Evolutionary conservation across 2,329 filamentous ascomycete genomes (phyloP).

Genomic region (Fusarium metavorans): DNA sequence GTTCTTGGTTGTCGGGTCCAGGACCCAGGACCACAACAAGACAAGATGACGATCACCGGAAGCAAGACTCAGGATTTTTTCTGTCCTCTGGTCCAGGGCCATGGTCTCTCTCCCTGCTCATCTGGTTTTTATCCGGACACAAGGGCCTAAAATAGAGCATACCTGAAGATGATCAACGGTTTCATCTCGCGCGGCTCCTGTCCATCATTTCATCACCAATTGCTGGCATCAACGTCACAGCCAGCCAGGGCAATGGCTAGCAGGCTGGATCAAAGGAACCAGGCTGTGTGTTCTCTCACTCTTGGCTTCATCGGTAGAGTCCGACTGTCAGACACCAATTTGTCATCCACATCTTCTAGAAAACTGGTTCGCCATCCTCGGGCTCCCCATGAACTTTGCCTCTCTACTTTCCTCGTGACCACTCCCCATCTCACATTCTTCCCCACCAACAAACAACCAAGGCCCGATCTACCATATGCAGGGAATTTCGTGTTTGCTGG

Average conservation of each 20-base stretch:
- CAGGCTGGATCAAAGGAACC: not conserved
- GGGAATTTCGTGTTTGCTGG: slow-evolving; percentile 7
- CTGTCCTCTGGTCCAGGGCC: not conserved
- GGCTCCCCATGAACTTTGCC: not conserved
- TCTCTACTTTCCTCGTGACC: slow-evolving; percentile 25
- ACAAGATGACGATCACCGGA: slow-evolving; percentile 1
- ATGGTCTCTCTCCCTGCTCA: not conserved
- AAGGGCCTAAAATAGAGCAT: slow-evolving; percentile 4
- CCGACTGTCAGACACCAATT: slow-evolving; percentile 22
- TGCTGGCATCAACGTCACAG: slow-evolving; percentile 8
- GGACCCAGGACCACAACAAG: not conserved
- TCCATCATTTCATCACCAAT: slow-evolving; percentile 40
- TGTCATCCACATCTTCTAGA: slow-evolving; percentile 43
- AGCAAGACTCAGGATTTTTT: slow-evolving; percentile 5
- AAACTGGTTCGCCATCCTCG: slow-evolving; percentile 20
- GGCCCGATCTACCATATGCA: slow-evolving; percentile 32
- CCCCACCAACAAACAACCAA: slow-evolving; percentile 18
- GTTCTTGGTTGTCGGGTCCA: slow-evolving; percentile 5
- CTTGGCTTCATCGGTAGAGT: slow-evolving; percentile 13
- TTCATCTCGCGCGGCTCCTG: slow-evolving; percentile 39
- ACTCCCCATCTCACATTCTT: slow-evolving; percentile 8
- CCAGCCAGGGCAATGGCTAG: not conserved
- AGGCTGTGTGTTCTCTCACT: not conserved
- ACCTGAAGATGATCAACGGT: slow-evolving; percentile 28
- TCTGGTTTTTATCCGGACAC: slow-evolving; percentile 12